Percentiles rank a stretch among this genome's conserved stretches.
These are phyloP conservation scores for Tolypocladium guangdongense DNA, from an alignment of 2,329 filamentous ascomycete species.

Conservation along the genomic window DNA sequence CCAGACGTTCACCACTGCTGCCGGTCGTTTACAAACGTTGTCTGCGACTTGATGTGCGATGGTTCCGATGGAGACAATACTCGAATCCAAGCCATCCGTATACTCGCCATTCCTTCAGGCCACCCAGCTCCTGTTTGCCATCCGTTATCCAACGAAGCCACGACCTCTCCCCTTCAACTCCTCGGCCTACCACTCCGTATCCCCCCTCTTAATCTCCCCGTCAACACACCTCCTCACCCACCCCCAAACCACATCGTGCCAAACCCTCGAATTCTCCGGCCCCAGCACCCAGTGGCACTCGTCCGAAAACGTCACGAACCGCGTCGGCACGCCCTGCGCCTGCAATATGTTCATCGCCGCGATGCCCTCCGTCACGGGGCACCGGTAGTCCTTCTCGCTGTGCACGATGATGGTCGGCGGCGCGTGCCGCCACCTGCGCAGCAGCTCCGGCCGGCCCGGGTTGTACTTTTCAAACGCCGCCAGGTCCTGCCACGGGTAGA, in stretches of 20 bases:
- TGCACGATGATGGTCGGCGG: conserved; percentile 64
- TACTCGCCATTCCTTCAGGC: too few relatives aligned
- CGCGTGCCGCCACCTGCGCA: conserved; percentile 47
- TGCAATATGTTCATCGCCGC: conserved; percentile 65
- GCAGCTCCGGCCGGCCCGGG: conserved; percentile 31
- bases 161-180: too few relatives aligned
- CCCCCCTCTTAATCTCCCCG: conserved; percentile 10
- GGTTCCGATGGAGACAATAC: too few relatives aligned
- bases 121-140: too few relatives aligned
- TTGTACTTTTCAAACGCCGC: conserved; percentile 40
- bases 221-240: conserved; percentile 48
- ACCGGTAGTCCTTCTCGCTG: conserved; percentile 56
- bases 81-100: too few relatives aligned
- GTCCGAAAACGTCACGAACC: conserved; percentile 62
- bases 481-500: conserved; percentile 30
- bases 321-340: conserved; percentile 53
- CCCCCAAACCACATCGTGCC: conserved; percentile 56
- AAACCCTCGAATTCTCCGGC: conserved; percentile 56
- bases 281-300: conserved; percentile 63
- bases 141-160: too few relatives aligned
- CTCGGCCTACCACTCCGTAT: conserved; percentile 5
- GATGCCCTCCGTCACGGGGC: conserved; percentile 39
- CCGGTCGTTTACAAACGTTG: too few relatives aligned
- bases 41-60: too few relatives aligned
- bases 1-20: too few relatives aligned